Evolutionary conservation across 2,329 filamentous ascomycete genomes (phyloP).

Genomic region (Endoconidiophora polonica): DNA sequence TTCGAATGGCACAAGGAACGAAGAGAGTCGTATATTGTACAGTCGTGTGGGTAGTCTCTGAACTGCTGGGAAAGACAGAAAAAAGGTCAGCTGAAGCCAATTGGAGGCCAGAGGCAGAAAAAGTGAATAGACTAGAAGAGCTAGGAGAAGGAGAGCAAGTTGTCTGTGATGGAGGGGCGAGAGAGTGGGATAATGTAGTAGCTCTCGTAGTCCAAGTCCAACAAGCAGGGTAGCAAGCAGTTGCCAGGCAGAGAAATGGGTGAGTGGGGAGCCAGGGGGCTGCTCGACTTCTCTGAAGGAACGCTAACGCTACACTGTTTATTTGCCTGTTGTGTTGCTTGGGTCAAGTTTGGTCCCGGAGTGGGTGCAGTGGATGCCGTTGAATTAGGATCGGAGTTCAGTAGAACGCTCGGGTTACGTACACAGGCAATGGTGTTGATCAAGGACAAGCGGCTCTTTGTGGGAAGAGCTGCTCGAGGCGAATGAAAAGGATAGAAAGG

Average conservation of each 20-base stretch:
- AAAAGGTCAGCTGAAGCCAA: background rate
- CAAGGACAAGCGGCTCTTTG: background rate
- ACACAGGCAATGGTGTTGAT: background rate
- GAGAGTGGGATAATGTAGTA: background rate
- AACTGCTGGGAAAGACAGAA: background rate
- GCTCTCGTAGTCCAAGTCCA: background rate
- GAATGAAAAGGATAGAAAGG: background rate
- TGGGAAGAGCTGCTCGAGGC: conserved; percentile 1
- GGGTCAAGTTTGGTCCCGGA: background rate
- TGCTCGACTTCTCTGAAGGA: no score
- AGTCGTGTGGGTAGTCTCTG: no score
- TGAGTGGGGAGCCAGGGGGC: no score
- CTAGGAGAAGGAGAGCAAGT: background rate
- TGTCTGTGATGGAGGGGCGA: conserved; percentile 1
- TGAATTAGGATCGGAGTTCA: background rate
- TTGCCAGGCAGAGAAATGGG: background rate
- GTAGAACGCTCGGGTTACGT: background rate
- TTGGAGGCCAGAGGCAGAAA: background rate
- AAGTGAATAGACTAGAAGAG: background rate
- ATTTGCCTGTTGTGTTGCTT: conserved; percentile 2
- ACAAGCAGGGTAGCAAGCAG: no score
- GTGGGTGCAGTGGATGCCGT: background rate
- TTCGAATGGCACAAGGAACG: conserved; percentile 2
- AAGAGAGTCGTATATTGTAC: background rate
- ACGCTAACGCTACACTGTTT: background rate